These are phyloP conservation scores for sunflower (Helianthus annuus) DNA, from an alignment of 129 eudicot species.

Conservation along the genomic window HanXRQr2.0-SUNRISE NC_035443.2:151641817-151642316, in stretches of 20 bases:
- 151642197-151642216: constrained; percentile 94
- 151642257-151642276: not conserved
- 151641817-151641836: constrained; percentile 86
- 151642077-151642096: constrained; percentile 94
- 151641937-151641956: not conserved
- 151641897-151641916: constrained; percentile 85
- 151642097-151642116: constrained; percentile 19
- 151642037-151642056: constrained; percentile 93
- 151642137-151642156: not conserved
- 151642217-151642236: constrained; percentile 96
- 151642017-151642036: constrained; percentile 98
- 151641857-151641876: constrained; percentile 86
- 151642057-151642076: constrained; percentile 89
- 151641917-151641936: constrained; percentile 59
- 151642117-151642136: constrained; percentile 54
- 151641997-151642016: constrained; percentile 45
- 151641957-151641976: not conserved
- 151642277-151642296: constrained; percentile 22
- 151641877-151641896: constrained; percentile 88
- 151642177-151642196: constrained; percentile 73
- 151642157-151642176: not conserved
- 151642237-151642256: constrained; percentile 19
- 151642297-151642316: constrained; percentile 24
- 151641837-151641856: constrained; percentile 92
- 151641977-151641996: constrained; percentile 23